Evolutionary conservation across 768 basidiomycete genomes (phyloP), one percentile per base, ranked within the genome.

Genomic region (Mycena chlorophos): DNA sequence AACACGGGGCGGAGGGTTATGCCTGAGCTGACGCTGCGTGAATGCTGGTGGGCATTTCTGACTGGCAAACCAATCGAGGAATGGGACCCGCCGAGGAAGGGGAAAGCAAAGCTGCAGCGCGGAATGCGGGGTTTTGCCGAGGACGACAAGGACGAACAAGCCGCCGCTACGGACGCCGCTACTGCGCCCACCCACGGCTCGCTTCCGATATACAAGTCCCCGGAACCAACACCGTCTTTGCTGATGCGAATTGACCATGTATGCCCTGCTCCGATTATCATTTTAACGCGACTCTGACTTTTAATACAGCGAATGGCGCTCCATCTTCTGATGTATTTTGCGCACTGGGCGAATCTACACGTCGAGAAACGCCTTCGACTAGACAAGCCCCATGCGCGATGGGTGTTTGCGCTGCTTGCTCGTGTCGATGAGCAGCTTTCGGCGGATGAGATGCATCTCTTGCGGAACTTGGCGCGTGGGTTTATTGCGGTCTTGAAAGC

Each of bases 311-410:
- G 80, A 64, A 82, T 77, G 68, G 82, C 88, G 4, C 67, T 92
- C 25, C 90, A 90, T 66, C 76, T 92, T 42, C 70, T 93, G 56
- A 90, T 89, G 87, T 91, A 91, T 68, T 91, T 91, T 68, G 78
- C 83, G 17, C 81, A 91, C 64, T 93, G 90, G 90, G 85, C 90
- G 59, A 85, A 86, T 59, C 54, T 79, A 14, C 78, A 87, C 57
- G 67, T 89, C 5, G 76, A 84, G 43, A 69, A 77, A 22, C 69
- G 66, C 47, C 74, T 71, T 61, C 66, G 69, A 30, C 78, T 82
- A 19, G 80, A 79, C 13, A 78, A 81, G 61, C 71, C 75, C 30
- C 88, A 92, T 64, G 82, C 83, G 17, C 80, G 80, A 28, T 94
- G 91, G 91, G 85, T 94, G 39, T 89, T 93, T 68, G 78, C 78